phyloP scores from a whole-genome alignment of 1,284 basidiomycete species.

The Ganoderma lucidum region DNA sequence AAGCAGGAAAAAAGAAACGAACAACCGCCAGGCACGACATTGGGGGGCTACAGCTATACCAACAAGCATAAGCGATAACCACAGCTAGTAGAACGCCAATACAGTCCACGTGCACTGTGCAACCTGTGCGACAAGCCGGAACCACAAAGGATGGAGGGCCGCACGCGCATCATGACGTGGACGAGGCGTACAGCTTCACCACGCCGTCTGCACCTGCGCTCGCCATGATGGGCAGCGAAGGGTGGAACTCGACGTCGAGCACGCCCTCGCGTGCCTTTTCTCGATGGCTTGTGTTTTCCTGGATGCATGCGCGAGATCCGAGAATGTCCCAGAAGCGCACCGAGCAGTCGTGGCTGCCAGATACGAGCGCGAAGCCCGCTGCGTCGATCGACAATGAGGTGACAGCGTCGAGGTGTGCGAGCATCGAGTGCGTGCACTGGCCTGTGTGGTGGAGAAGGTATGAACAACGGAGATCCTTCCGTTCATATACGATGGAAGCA shows the following conservation, averaged over 20 bases:
- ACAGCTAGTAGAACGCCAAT: slow-evolving; percentile 15
- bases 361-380: slow-evolving; percentile 86
- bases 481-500: not conserved
- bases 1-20: slow-evolving; percentile 28
- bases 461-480: not conserved
- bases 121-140: slow-evolving; percentile 17
- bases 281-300: slow-evolving; percentile 90
- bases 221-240: slow-evolving; percentile 86
- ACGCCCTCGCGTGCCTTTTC: slow-evolving; percentile 93
- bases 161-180: slow-evolving; percentile 63
- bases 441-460: slow-evolving; percentile 49
- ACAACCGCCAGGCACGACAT: slow-evolving; percentile 14
- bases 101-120: slow-evolving; percentile 14
- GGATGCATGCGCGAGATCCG: slow-evolving; percentile 82
- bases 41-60: slow-evolving; percentile 19
- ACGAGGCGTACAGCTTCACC: slow-evolving; percentile 88
- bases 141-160: not conserved
- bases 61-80: slow-evolving; percentile 22
- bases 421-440: slow-evolving; percentile 88
- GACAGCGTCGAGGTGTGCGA: slow-evolving; percentile 91
- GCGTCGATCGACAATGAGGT: slow-evolving; percentile 92
- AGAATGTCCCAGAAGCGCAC: slow-evolving; percentile 95
- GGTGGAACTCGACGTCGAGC: slow-evolving; percentile 87
- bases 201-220: slow-evolving; percentile 96
- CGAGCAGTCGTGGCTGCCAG: slow-evolving; percentile 93